Evolutionary conservation across 129 eudicot species (phyloP).

Genomic region (Apium graveolens): DNA sequence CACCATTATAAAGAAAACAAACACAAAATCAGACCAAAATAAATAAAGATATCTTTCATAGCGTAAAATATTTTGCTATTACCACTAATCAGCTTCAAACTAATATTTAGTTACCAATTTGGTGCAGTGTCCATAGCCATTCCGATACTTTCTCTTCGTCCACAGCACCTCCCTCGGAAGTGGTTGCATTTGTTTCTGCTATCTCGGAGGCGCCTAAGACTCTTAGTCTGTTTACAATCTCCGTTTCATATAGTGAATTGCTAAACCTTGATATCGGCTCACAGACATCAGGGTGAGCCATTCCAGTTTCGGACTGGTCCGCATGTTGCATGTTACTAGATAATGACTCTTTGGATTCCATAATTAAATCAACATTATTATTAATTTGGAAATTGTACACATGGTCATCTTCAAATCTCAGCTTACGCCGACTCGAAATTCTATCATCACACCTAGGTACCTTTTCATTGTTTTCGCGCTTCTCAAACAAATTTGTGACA

Average conservation of each 20-base stretch:
- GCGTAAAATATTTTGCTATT: not conserved
- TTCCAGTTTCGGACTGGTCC: conserved; percentile 38
- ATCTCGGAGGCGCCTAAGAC: conserved; percentile 48
- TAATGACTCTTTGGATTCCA: conserved; percentile 40
- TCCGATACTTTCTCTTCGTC: conserved; percentile 77
- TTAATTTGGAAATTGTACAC: conserved; percentile 72
- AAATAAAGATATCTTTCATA: not conserved
- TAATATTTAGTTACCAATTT: conserved; percentile 48
- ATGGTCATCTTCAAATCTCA: conserved; percentile 46
- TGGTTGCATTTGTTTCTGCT: conserved; percentile 24
- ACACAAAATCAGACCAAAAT: not conserved
- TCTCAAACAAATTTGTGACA: conserved; percentile 62
- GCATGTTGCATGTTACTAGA: conserved; percentile 25
- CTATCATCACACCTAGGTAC: conserved; percentile 27
- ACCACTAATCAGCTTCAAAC: conserved; percentile 1
- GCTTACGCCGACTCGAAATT: conserved; percentile 39
- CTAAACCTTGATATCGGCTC: conserved; percentile 27
- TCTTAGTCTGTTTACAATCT: conserved; percentile 40
- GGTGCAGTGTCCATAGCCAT: conserved; percentile 98
- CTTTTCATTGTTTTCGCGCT: conserved; percentile 27
- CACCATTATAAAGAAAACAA: conserved; percentile 9
- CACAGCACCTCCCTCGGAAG: conserved; percentile 38
- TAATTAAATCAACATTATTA: conserved; percentile 75
- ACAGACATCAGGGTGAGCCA: conserved; percentile 18
- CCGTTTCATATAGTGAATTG: conserved; percentile 40